Evolutionary conservation across 1,284 basidiomycete genomes (phyloP), one percentile per base, ranked within the genome.

Genomic region (Exsudoporus floridanus): DNA sequence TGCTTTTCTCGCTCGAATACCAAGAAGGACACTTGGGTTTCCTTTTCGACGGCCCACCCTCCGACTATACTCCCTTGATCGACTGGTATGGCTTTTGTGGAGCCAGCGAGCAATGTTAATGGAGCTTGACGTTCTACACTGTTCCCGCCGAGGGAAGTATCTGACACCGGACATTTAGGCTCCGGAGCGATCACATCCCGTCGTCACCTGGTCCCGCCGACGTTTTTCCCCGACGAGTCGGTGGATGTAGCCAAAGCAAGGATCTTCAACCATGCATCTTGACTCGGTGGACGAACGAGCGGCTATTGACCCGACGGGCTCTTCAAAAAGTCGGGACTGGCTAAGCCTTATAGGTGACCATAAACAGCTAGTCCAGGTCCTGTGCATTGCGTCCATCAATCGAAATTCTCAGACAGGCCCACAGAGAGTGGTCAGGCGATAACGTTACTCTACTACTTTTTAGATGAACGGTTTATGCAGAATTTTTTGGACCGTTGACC

Each of bases 191-290:
- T 47, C 25, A 36, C 30, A 39, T 37, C 13, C 39, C 38, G 41
- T 39, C 38, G 42, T 59, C 43, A 27, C 33, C n/a, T 33, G n/a
- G 34, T n/a, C 27, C 37, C 23, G 14, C 35, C 41, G 43, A 39
- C 54, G 13, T 37, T 31, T 35, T 46, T 56, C 10, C 40, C 25
- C 37, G 43, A 62, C 34, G 43, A n/a, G n/a, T 41, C 27, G 40
- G 46, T 40, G 52, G 41, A 57, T 58, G 49, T 36, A n/a, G 16
- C 30, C n/a, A 16, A 41, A 23, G 19, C 7, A 18, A 33, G 1
- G 27, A 33, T 42, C 18, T 33, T 35, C 27, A 18, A 33, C 18
- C 25, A 40, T 27, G 10, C 2, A 12, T 4, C 12, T 12, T 13
- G 12, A 30, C 10, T 30, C 12, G 30, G 30, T 30, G 30, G 23